Base-by-base conservation (phyloP, 371 early-diverging fungal species). In the Gilbertella persicaria region DNA sequence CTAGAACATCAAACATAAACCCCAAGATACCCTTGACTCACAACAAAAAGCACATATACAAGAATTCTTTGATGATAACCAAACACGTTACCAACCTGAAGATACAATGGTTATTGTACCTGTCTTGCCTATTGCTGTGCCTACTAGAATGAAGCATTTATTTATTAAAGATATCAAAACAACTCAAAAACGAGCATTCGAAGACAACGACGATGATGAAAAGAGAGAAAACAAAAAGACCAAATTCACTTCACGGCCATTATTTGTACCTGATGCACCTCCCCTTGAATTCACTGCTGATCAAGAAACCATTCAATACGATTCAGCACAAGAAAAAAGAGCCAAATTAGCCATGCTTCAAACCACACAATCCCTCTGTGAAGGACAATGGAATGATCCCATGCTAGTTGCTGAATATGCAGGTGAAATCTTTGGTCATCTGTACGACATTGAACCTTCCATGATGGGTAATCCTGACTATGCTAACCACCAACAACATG, bases 351-450 rank as follows among this genome's bases (percentile, higher is more conserved):
- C 45, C 28, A 53, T 50, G 60, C 61, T 43, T 16, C 49, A 62
- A 55, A 67, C 60, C 26, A 67, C 41, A 37, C 62, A 57, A 45
- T 48, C 53, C 25, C 43, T 45, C 16, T 53, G 26, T 40, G 86
- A 87, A 43, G 83, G 80, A 9, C 89, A 90, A 28, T 56, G 59
- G 21, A 53, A 69, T 38, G 96, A 95, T 72, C 96, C 97, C 0
- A 68, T 92, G 76, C 91, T 96, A 85, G 92, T 93, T 0, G 73
- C 92, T 14, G 97, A 96, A 68, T 97, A 97, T 66, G 91, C 87
- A 12, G 71, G 62, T 5, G 97, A 98, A 16, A 97, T 97, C 29
- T 93, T 94, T 60, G 25, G 39, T 20, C 17, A 36, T 16, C 44
- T 62, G 1, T 43, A 26, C 9, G 39, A 45, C 23, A 12, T 41